Evolutionary conservation across 2,329 filamentous ascomycete species (phyloP).

Genomic region (Aspergillus candidus): DNA sequence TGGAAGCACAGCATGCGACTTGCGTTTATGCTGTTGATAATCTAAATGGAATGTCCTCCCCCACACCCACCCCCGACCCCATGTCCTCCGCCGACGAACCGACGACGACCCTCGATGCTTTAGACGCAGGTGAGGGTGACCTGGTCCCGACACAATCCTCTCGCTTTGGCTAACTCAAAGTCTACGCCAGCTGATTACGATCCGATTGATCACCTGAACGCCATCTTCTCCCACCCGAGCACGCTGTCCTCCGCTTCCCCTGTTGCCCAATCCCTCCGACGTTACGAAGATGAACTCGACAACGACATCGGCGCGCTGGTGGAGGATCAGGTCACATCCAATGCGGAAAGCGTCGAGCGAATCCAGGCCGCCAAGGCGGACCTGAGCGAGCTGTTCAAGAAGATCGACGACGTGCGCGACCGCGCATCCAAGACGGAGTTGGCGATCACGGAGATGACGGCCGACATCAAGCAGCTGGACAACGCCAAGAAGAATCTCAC

Average conservation of each 20-base stretch:
- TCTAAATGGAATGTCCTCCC: constrained; percentile 32
- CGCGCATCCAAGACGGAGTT: constrained; percentile 88
- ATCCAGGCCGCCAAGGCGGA: constrained; percentile 90
- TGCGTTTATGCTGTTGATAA: constrained; percentile 15
- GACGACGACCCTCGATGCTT: constrained; percentile 31
- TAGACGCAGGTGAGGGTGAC: constrained; percentile 40
- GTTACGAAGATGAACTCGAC: constrained; percentile 76
- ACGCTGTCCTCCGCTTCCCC: constrained; percentile 69
- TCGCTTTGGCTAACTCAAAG: constrained; percentile 4
- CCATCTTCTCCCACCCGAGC: constrained; percentile 84
- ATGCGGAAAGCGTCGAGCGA: constrained; percentile 79
- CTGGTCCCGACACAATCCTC: neutral
- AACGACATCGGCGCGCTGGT: constrained; percentile 67
- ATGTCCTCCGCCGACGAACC: constrained; percentile 35
- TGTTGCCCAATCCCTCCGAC: constrained; percentile 67
- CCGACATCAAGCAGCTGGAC: constrained; percentile 95
- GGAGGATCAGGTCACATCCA: constrained; percentile 71
- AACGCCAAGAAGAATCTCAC: constrained; percentile 95
- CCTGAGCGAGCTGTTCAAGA: constrained; percentile 81
- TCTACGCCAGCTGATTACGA: constrained; percentile 68
- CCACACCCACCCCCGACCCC: constrained; percentile 26
- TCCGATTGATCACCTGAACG: constrained; percentile 86
- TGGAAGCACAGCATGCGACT: constrained; percentile 17
- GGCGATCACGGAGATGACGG: constrained; percentile 96
- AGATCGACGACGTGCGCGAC: constrained; percentile 87